Evolutionary conservation across 768 basidiomycete species (phyloP).

Genomic region (Boletus rubropictus): DNA sequence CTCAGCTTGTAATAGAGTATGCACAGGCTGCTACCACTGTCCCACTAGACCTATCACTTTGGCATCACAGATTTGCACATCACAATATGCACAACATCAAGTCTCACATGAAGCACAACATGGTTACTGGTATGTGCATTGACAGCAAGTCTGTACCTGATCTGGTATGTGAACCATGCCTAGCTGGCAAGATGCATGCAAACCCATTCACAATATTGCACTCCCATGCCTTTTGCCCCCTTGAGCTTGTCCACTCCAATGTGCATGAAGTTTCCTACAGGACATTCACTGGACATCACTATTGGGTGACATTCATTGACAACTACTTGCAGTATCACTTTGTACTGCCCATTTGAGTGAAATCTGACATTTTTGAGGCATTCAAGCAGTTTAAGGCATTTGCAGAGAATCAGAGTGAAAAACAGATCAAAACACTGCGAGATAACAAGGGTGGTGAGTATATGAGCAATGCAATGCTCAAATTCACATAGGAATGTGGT

Average conservation of each 20-base stretch:
- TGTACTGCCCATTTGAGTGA: conserved; percentile 16
- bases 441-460: too few species aligned
- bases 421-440: too few species aligned
- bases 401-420: too few species aligned
- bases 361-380: conserved; percentile 21
- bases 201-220: conserved; percentile 15
- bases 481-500: not conserved
- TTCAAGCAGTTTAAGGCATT: too few species aligned
- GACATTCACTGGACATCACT: conserved; percentile 3
- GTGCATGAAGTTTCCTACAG: conserved; percentile 8
- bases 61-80: conserved; percentile 6
- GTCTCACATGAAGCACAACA: not conserved
- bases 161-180: not conserved
- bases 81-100: too few species aligned
- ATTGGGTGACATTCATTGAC: conserved; percentile 12
- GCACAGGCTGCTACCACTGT: conserved; percentile 4
- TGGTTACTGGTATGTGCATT: not conserved
- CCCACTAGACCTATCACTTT: conserved; percentile 13
- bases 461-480: conserved; percentile 23
- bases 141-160: not conserved
- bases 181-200: conserved; percentile 18
- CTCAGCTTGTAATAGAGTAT: conserved; percentile 2
- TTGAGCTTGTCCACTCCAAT: conserved; percentile 15
- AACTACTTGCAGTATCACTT: conserved; percentile 10
- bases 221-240: too few species aligned